A percentile compares a stretch with the other conserved stretches of the same genome.
Conservation (phyloP, 495 filamentous ascomycete genomes). For the Parathielavia appendiculata region DNA sequence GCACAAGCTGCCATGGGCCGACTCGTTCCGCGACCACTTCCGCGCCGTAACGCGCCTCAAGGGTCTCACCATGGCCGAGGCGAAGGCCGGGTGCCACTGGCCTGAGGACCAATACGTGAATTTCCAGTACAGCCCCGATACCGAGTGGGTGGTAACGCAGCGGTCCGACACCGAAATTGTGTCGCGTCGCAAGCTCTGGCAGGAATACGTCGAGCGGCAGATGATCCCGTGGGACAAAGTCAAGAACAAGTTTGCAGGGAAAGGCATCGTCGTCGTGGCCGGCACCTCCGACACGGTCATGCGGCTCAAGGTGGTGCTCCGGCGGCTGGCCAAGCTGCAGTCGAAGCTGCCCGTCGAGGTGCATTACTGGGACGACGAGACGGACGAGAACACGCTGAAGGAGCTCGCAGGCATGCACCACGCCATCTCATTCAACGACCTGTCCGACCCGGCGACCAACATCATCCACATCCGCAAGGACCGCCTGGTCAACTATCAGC, state of each 20-base stretch:
- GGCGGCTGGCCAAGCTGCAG: slow-evolving; percentile 17
- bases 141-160: slow-evolving; percentile 19
- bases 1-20: slow-evolving; percentile 23
- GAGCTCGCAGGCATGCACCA: slow-evolving; percentile 18
- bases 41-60: slow-evolving; percentile 17
- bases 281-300: slow-evolving; percentile 26
- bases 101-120: slow-evolving; percentile 15
- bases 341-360: slow-evolving; percentile 29
- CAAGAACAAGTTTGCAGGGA: slow-evolving; percentile 23
- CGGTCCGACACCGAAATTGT: slow-evolving; percentile 21
- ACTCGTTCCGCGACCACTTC: slow-evolving; percentile 26
- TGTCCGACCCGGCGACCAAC: slow-evolving; percentile 25
- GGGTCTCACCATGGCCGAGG: slow-evolving; percentile 21
- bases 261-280: slow-evolving; percentile 29
- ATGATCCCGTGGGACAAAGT: slow-evolving; percentile 22
- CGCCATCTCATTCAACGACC: slow-evolving; percentile 27
- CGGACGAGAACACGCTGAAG: slow-evolving; percentile 11
- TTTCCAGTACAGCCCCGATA: slow-evolving; percentile 22
- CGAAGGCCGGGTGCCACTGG: slow-evolving; percentile 24
- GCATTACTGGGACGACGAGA: slow-evolving; percentile 31
- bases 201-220: slow-evolving; percentile 18
- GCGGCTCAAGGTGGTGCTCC: slow-evolving; percentile 25
- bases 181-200: slow-evolving; percentile 21
- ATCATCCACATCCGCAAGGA: slow-evolving; percentile 23
- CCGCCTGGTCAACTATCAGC: slow-evolving; percentile 28